Percentiles rank a stretch among this genome's conserved stretches.
phyloP scores from a whole-genome alignment of 2,329 filamentous ascomycete genomes.

The Cladophialophora psammophila region DNA sequence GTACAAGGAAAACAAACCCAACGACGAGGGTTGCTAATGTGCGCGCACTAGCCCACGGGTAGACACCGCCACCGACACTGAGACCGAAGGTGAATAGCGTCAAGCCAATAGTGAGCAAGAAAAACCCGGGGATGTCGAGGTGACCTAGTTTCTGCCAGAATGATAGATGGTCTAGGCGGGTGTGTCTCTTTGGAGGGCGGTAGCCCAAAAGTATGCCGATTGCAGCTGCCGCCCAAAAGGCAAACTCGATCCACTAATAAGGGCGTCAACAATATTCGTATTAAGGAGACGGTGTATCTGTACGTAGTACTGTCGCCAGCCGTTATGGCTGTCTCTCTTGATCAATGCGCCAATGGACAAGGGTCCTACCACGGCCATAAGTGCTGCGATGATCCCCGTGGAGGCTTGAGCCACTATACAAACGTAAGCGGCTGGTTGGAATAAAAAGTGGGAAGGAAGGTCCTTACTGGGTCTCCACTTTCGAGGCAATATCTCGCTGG shows the following conservation, averaged over 20 bases:
- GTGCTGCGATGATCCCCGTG: background rate
- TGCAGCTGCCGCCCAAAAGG: slow-evolving; percentile 12
- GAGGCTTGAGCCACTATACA: slow-evolving; percentile 2
- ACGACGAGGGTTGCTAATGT: slow-evolving; percentile 6
- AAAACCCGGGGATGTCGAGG: slow-evolving; percentile 17
- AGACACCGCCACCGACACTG: slow-evolving; percentile 16
- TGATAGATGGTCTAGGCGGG: slow-evolving; percentile 20
- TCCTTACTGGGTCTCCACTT: slow-evolving; percentile 32
- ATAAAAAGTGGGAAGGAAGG: background rate
- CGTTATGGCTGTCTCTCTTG: slow-evolving; percentile 6
- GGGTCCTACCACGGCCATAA: slow-evolving; percentile 7
- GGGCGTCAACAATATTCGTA: background rate
- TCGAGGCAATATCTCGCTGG: slow-evolving; percentile 31
- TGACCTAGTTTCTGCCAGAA: slow-evolving; percentile 23
- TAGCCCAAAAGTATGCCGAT: slow-evolving; percentile 23
- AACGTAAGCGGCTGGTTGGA: slow-evolving; percentile 19
- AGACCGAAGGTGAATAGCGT: slow-evolving; percentile 16
- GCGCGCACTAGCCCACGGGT: slow-evolving; percentile 14
- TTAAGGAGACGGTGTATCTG: background rate
- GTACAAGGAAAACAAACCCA: slow-evolving; percentile 14
- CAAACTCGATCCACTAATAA: slow-evolving; percentile 27
- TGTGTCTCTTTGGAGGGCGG: slow-evolving; percentile 28
- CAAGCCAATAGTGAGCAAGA: slow-evolving; percentile 19
- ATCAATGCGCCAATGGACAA: slow-evolving; percentile 21
- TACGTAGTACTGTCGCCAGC: slow-evolving; percentile 29